Conservation (phyloP, 2,329 filamentous ascomycete genomes). For the Xylariaceae sp. region DNA sequence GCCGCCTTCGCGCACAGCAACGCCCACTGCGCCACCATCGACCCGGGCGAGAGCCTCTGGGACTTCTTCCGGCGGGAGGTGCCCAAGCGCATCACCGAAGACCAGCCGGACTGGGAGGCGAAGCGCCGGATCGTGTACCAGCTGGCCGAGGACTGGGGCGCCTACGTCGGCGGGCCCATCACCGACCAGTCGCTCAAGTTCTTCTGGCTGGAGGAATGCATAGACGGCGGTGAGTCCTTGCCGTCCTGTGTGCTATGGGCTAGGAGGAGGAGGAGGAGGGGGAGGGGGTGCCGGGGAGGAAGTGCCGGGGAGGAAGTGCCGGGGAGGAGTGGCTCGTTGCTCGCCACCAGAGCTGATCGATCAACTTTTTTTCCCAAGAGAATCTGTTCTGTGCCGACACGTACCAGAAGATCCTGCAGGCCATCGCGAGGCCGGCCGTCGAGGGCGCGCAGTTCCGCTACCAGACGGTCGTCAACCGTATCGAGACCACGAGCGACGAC, state of each 20-base stretch:
- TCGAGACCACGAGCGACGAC: slow-evolving; percentile 27
- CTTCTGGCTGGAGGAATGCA: slow-evolving; percentile 72
- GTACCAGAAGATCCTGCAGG: slow-evolving; percentile 50
- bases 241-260: background rate
- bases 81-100: slow-evolving; percentile 36
- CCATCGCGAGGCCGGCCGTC: slow-evolving; percentile 49
- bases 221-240: slow-evolving; percentile 53
- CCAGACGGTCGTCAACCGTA: slow-evolving; percentile 37
- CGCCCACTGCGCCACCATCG: slow-evolving; percentile 41
- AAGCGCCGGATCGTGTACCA: slow-evolving; percentile 39
- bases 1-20: slow-evolving; percentile 62
- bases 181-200: slow-evolving; percentile 62
- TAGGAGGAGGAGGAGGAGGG: background rate
- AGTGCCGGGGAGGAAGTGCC: too few species aligned
- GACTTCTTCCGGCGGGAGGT: slow-evolving; percentile 46
- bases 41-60: slow-evolving; percentile 38
- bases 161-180: slow-evolving; percentile 60
- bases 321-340: too few species aligned
- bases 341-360: slow-evolving; percentile 5
- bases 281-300: too few species aligned
- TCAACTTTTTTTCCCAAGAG: slow-evolving; percentile 38
- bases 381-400: slow-evolving; percentile 55
- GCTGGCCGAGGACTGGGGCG: slow-evolving; percentile 60
- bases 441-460: slow-evolving; percentile 47
- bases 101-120: slow-evolving; percentile 30